Evolutionary conservation across 371 early-diverging fungal genomes (phyloP).

Genomic region (Mortierella sp.): DNA sequence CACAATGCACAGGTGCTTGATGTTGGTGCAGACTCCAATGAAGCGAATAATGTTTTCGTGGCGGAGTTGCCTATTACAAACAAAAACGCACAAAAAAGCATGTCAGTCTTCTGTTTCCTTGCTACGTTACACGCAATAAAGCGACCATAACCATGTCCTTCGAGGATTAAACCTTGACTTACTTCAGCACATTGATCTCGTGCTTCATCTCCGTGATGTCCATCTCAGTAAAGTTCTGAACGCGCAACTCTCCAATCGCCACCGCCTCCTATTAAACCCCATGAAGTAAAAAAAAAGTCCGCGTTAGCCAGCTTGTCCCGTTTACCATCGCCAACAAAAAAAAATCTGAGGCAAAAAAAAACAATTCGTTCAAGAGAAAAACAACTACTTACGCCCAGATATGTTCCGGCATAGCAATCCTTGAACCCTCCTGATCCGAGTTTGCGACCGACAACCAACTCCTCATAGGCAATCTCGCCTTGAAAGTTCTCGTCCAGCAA

Average conservation of each 20-base stretch:
- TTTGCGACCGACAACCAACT: constrained; percentile 70
- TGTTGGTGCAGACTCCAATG: constrained; percentile 79
- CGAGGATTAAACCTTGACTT: constrained; percentile 21
- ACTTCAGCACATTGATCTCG: constrained; percentile 84
- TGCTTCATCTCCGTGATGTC: constrained; percentile 82
- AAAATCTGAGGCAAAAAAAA: background rate
- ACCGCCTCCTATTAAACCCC: constrained; percentile 72
- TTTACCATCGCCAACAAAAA: background rate
- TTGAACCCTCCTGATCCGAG: constrained; percentile 87
- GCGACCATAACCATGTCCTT: background rate
- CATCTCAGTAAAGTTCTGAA: constrained; percentile 75
- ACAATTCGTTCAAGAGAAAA: no score
- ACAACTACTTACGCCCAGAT: constrained; percentile 73
- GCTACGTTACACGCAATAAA: background rate
- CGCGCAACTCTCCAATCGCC: constrained; percentile 79
- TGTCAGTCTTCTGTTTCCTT: background rate
- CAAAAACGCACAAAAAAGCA: background rate
- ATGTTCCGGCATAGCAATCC: constrained; percentile 78
- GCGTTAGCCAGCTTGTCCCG: background rate
- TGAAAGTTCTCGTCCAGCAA: constrained; percentile 58
- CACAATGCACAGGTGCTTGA: constrained; percentile 78
- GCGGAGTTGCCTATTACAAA: constrained; percentile 69
- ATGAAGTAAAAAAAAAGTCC: background rate
- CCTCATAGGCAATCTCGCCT: constrained; percentile 73
- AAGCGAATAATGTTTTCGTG: constrained; percentile 85